phyloP scores from a whole-genome alignment of 2,329 filamentous ascomycete species.

The Alternaria sp. region DNA sequence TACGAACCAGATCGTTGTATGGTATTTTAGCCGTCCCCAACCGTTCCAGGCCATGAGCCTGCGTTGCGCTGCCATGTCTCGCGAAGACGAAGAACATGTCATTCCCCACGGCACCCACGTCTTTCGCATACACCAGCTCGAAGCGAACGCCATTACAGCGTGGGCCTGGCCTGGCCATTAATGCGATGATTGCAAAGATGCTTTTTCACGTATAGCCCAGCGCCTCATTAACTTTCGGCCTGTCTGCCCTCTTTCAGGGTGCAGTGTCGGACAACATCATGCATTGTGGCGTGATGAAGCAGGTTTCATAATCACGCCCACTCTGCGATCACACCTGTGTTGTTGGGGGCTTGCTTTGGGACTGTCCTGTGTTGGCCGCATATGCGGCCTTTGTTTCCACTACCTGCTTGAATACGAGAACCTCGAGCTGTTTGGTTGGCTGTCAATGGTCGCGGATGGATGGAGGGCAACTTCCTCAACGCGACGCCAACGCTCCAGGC shows the following conservation, averaged over 20 bases:
- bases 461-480: not conserved
- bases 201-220: not conserved
- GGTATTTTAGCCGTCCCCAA: slow-evolving; percentile 14
- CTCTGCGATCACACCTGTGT: not conserved
- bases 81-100: not conserved
- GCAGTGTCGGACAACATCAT: not conserved
- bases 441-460: not conserved
- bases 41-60: not conserved
- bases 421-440: not conserved
- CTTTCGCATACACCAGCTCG: not conserved
- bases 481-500: not conserved
- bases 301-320: not conserved
- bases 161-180: not conserved
- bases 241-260: not conserved
- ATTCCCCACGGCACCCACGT: not conserved
- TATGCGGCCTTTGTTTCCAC: not conserved
- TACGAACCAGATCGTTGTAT: slow-evolving; percentile 10
- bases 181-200: not conserved
- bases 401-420: not conserved
- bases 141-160: not conserved
- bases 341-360: not conserved
- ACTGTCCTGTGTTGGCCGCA: not conserved
- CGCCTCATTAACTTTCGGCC: not conserved
- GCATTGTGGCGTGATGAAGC: not conserved
- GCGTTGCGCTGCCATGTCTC: not conserved